Evolutionary conservation across 202 grass and related monocot species (phyloP), one percentile per base, ranked within the genome.

Genomic region (Zoysia matrella): DNA sequence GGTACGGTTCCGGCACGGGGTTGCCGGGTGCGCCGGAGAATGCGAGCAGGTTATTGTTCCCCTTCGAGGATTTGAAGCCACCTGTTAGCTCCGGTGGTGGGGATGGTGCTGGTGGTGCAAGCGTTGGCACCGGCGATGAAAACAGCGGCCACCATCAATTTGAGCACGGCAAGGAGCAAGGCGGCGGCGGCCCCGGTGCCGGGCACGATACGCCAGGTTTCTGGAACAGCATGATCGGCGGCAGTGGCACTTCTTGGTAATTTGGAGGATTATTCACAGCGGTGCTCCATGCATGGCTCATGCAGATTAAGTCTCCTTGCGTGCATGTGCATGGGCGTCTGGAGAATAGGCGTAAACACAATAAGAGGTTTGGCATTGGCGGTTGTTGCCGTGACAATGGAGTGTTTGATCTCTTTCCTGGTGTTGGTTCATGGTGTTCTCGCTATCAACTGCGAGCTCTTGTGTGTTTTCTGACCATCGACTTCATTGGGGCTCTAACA

Each of bases 21-120:
- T 51, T 92, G 67, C 89, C 88, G 22, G 81, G 88, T 7, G 73
- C 88, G 60, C 88, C 85, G 61, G 95, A 94, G 57, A 30, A 30
- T 39, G 71, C 85, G 9, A 75, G 87, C 40, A 92, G 93, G 77
- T 12, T 96, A 52, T 1, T 96, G 49, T 96, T 99, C 71, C 89
- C 96, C 8, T 92, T 99, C 68, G 87, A 91, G 74, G 93, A 96
- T 63, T 90, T 95, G 78, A 99, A 96, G 78, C 89, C 87, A 11
- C 74, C 82, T 63, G 87, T 83, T 11, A 81, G 45, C 39, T 80
- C 92, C 0, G 67, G 71, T 6, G 77, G 56, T 0, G 85, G 73
- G 10, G 76, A n/a, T 6, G 52, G 13, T 13, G 42, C n/a, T 42
- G 83, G 74, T 1, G 86, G 74, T 12, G 75, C 64, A 67, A 87